Evolutionary conservation across 1,284 basidiomycete species (phyloP), one percentile per base, ranked within the genome.

Genomic region (Cutaneotrichosporon sp.): DNA sequence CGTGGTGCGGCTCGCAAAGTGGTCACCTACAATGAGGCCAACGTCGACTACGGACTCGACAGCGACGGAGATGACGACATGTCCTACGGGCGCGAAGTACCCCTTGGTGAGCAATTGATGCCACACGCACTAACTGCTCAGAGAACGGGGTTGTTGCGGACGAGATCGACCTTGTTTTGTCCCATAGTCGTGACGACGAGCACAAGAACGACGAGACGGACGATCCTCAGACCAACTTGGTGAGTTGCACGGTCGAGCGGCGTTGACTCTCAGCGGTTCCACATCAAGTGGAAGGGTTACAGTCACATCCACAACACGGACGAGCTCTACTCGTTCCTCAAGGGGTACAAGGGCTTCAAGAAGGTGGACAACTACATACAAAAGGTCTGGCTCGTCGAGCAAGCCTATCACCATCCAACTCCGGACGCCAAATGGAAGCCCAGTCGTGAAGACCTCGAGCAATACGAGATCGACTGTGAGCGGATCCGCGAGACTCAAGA

Each of bases 361-460:
- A 91, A 94, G 63, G 92, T 99, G 64, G 96, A 98, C 81, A 99
- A 99, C 82, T 99, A 99, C 81, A 97, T 99, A 85, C 96, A 96
- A 77, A 86, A 88, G 21, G 80, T 86, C 42, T 85, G 82, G 78
- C 69, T 74, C 85, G 88, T 82, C 1, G 92, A 92, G 81, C 88
- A 92, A 69, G 85, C 87, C 7, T 86, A 88, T 51, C 83, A 92
- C 26, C 61, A 77, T 68, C 76, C 76, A 16, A 69, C 70, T 18
- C 74, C 75, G 2, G 74, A 83, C 82, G 73, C 74, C 30, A 61
- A 85, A 85, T 56, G 90, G 6, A 85, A 87, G 18, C 84, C 93
- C 26, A 88, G 89, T 0, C 86, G 86, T 14, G 96, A 99, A 82
- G 96, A 99, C 72, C 83, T 88, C 60, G 96, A 99, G 81, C 88